These are phyloP conservation scores for Zasmidium citrigriseum DNA, from an alignment of 2,329 filamentous ascomycete genomes.

Conservation along the genomic window DNA sequence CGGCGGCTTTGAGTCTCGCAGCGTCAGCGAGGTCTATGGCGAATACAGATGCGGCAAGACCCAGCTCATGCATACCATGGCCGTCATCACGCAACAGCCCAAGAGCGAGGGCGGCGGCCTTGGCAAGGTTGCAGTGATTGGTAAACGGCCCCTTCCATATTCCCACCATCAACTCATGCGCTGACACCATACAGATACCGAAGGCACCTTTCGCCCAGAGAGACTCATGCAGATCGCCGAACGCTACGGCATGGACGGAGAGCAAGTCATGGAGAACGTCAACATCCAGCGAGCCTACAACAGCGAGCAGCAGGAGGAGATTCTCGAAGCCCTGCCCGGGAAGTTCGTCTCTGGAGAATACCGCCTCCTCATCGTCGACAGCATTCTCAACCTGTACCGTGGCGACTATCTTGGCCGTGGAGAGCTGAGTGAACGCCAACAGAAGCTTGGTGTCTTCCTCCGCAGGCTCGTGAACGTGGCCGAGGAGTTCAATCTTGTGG, in stretches of 20 bases:
- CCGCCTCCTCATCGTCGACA: constrained; percentile 67
- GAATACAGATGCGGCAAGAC: constrained; percentile 69
- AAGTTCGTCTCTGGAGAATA: constrained; percentile 66
- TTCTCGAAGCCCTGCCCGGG: constrained; percentile 61
- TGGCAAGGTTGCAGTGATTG: constrained; percentile 70
- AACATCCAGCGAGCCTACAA: constrained; percentile 65
- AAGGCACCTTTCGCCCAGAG: constrained; percentile 68
- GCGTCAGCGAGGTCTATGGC: constrained; percentile 66
- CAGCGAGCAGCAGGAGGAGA: constrained; percentile 66
- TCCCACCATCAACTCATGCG: not conserved
- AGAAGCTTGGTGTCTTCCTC: constrained; percentile 67
- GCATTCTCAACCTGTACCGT: constrained; percentile 69
- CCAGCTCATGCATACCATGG: constrained; percentile 69
- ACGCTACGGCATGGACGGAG: constrained; percentile 60
- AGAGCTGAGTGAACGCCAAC: constrained; percentile 68
- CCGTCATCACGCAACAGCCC: constrained; percentile 60
- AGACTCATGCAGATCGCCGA: constrained; percentile 68
- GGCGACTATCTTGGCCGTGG: constrained; percentile 68
- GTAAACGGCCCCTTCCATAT: constrained; percentile 34
- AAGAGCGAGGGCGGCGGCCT: constrained; percentile 65
- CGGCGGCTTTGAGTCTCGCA: constrained; percentile 70
- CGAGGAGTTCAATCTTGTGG: constrained; percentile 68
- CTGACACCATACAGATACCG: constrained; percentile 45
- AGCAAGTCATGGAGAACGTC: constrained; percentile 66
- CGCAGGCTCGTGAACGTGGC: constrained; percentile 65